Conservation (phyloP, 805 yeast genomes). For the Pichia sporocuriosa region DNA sequence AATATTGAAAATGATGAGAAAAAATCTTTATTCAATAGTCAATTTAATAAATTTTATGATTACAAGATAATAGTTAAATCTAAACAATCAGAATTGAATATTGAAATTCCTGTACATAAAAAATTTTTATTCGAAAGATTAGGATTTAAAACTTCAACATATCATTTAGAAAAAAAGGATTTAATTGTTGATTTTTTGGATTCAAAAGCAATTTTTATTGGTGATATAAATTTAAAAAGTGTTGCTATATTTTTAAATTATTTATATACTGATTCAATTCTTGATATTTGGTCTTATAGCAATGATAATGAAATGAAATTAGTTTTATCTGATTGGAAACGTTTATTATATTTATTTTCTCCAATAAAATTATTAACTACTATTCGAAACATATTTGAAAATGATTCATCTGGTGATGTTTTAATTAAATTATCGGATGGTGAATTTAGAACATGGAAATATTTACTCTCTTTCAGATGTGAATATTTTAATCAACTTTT, state of each 20-base stretch:
- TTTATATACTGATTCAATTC: constrained; percentile 41
- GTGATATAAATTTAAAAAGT: constrained; percentile 21
- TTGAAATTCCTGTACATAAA: constrained; percentile 12
- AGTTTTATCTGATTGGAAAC: constrained; percentile 11
- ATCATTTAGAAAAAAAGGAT: constrained; percentile 13
- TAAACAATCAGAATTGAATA: neutral
- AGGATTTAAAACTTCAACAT: neutral
- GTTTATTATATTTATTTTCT: constrained; percentile 10
- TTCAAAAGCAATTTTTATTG: constrained; percentile 13
- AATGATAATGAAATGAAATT: neutral
- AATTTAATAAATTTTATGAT: constrained; percentile 14
- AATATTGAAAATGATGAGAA: constrained; percentile 1
- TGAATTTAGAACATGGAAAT: constrained; percentile 39
- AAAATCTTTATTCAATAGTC: neutral
- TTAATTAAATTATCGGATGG: constrained; percentile 42
- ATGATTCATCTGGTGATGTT: constrained; percentile 32
- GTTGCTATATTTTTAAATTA: constrained; percentile 40
- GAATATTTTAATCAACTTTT: constrained; percentile 58
- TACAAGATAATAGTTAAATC: constrained; percentile 7
- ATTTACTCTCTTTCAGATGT: constrained; percentile 48
- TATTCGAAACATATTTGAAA: neutral
- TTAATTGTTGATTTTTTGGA: constrained; percentile 9
- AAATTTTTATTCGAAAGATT: constrained; percentile 11
- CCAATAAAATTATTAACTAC: neutral
- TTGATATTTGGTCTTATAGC: constrained; percentile 43